Conservation (phyloP, 1,284 basidiomycete species). For the Boletus albobrunnescens region DNA sequence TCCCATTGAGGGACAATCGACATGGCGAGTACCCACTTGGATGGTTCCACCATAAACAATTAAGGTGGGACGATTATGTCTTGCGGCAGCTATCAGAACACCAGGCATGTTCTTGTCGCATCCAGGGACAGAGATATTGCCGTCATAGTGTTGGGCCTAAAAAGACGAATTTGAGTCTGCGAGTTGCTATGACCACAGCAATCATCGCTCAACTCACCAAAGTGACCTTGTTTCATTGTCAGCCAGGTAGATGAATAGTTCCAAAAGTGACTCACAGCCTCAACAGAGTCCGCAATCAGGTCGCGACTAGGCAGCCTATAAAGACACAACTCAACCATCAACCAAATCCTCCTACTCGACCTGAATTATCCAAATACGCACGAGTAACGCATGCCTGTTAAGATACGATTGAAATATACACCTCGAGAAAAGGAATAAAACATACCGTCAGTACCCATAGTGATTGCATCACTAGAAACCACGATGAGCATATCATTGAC, state of each 20-base stretch:
- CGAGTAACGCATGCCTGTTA: slow-evolving; percentile 76
- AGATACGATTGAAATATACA: slow-evolving; percentile 2
- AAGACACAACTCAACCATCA: slow-evolving; percentile 7
- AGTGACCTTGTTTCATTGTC: slow-evolving; percentile 47
- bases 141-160: slow-evolving; percentile 83
- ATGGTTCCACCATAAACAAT: slow-evolving; percentile 87
- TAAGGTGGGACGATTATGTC: slow-evolving; percentile 83
- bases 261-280: slow-evolving; percentile 54
- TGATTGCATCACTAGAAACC: slow-evolving; percentile 65
- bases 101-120: slow-evolving; percentile 97
- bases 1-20: slow-evolving; percentile 79
- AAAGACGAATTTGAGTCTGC: slow-evolving; percentile 1
- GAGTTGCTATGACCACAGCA: not conserved
- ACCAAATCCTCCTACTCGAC: not conserved
- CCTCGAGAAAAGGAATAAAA: slow-evolving; percentile 2
- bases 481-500: not conserved
- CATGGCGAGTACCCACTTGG: slow-evolving; percentile 65
- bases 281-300: slow-evolving; percentile 87
- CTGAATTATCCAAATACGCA: slow-evolving; percentile 34
- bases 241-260: not conserved
- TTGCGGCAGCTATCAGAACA: slow-evolving; percentile 78
- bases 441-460: slow-evolving; percentile 78
- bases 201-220: slow-evolving; percentile 42
- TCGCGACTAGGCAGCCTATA: slow-evolving; percentile 81
- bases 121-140: slow-evolving; percentile 78